Evolutionary conservation across 441 rosid genomes (phyloP).

Genomic region (Populus hybrid): DNA sequence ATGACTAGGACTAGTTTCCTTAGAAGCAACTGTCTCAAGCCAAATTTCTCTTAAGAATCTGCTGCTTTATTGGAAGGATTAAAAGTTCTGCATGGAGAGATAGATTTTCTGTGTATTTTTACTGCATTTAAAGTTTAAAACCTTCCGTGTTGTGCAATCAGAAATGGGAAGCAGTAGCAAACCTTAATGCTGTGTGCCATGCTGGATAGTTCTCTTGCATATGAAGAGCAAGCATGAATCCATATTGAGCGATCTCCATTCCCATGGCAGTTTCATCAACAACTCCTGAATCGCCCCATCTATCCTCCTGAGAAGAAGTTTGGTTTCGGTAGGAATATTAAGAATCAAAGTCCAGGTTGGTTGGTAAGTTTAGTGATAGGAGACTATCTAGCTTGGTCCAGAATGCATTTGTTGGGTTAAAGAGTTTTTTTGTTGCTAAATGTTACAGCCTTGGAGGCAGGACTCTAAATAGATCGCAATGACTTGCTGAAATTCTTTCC

Average conservation of each 20-base stretch:
- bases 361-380: background rate
- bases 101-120: no score
- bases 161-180: background rate
- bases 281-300: background rate
- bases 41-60: background rate
- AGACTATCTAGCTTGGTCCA: constrained; percentile 1
- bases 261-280: background rate
- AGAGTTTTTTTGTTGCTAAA: no score
- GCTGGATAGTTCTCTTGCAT: background rate
- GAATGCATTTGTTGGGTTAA: background rate
- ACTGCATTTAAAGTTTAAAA: background rate
- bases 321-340: background rate
- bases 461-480: background rate
- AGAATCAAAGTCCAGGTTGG: constrained; percentile 7
- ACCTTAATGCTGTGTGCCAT: background rate
- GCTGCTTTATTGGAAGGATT: background rate
- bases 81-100: background rate
- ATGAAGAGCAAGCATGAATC: background rate
- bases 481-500: background rate
- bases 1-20: background rate
- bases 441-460: no score
- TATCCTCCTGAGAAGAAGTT: background rate
- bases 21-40: background rate
- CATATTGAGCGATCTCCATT: background rate
- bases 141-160: background rate